Evolutionary conservation across 805 yeast species (phyloP).

Genomic region (Monosporozyma servazzii): DNA sequence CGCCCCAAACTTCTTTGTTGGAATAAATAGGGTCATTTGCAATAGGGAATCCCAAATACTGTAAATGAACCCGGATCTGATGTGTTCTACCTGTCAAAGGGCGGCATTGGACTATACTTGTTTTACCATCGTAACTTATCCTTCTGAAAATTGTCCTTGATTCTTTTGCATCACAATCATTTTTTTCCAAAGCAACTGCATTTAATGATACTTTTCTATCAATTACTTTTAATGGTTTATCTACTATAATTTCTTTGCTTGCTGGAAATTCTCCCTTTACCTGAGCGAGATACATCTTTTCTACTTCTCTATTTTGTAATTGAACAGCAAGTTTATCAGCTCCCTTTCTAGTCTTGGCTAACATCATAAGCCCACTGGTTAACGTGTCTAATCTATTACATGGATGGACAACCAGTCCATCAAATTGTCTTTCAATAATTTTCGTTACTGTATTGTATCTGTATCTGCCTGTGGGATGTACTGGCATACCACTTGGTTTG

Average conservation of each 20-base stretch:
- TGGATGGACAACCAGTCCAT: constrained; percentile 56
- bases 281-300: constrained; percentile 77
- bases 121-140: constrained; percentile 56
- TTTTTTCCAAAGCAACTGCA: constrained; percentile 32
- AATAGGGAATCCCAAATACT: constrained; percentile 80
- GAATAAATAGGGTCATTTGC: constrained; percentile 90
- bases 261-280: constrained; percentile 84
- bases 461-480: constrained; percentile 88
- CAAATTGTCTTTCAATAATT: constrained; percentile 56
- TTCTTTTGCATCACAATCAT: constrained; percentile 39
- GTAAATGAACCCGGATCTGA: constrained; percentile 89
- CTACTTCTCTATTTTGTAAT: constrained; percentile 60
- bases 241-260: constrained; percentile 42
- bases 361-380: constrained; percentile 88
- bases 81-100: constrained; percentile 94
- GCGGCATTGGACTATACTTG: constrained; percentile 62
- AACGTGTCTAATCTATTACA: constrained; percentile 84
- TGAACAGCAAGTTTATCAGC: constrained; percentile 71
- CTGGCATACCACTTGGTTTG: constrained; percentile 92
- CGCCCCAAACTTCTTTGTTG: constrained; percentile 74
- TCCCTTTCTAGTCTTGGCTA: constrained; percentile 72
- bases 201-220: constrained; percentile 69
- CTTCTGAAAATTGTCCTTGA: constrained; percentile 66
- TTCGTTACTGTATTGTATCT: constrained; percentile 68
- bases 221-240: constrained; percentile 57